A percentile compares a stretch with the other conserved stretches of the same genome.
These are phyloP conservation scores for Glaciozyma martinii DNA, from an alignment of 768 basidiomycete species.

Conservation along the genomic window DNA sequence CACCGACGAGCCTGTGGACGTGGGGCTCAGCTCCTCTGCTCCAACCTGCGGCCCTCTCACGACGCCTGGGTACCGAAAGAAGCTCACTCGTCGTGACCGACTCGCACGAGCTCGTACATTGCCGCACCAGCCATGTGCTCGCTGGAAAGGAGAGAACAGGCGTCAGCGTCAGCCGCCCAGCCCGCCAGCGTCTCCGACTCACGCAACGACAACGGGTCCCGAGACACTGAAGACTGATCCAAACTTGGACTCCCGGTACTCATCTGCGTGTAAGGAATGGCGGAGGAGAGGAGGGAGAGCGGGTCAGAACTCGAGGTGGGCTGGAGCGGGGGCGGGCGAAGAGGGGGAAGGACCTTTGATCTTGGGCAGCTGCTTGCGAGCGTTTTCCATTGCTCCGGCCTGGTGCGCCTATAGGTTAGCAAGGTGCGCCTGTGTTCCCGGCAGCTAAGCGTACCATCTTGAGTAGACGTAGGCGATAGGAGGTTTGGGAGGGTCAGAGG, in stretches of 20 bases:
- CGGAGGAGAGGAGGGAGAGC: neutral
- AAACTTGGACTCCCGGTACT: conserved; percentile 46
- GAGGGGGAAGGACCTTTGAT: conserved; percentile 21
- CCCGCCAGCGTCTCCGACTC: neutral
- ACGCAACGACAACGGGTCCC: conserved; percentile 91
- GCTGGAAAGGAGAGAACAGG: neutral
- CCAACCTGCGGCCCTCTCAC: neutral
- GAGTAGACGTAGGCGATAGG: neutral
- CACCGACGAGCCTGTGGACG: conserved; percentile 39
- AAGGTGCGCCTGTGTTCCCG: no score
- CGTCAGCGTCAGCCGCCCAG: neutral
- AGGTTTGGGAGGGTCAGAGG: neutral
- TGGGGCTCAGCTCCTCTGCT: conserved; percentile 37
- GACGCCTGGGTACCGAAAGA: conserved; percentile 37
- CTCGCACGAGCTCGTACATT: conserved; percentile 94
- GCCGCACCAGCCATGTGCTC: conserved; percentile 89
- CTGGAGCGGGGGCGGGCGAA: neutral
- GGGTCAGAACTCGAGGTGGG: neutral
- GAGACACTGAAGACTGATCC: conserved; percentile 92
- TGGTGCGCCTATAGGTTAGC: neutral
- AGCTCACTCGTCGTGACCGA: conserved; percentile 97
- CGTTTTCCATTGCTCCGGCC: conserved; percentile 36
- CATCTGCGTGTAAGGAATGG: conserved; percentile 12
- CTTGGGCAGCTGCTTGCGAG: conserved; percentile 31
- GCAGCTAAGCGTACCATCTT: conserved; percentile 1